These are phyloP conservation scores for Suillus bovinus DNA, from an alignment of 768 basidiomycete species.

Conservation along the genomic window DNA sequence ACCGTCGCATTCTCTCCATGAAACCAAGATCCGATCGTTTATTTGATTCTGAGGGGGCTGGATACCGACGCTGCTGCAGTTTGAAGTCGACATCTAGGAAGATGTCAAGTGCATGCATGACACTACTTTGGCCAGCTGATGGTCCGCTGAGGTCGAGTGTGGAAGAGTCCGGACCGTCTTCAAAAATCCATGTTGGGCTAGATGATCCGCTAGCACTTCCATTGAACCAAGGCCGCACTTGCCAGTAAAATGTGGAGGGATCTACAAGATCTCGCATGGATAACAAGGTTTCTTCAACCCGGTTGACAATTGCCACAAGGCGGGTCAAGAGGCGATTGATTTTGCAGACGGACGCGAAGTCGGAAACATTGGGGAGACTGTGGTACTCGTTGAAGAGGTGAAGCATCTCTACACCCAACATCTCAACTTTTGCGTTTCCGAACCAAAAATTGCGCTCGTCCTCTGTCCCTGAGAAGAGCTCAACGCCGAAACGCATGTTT, in stretches of 20 bases:
- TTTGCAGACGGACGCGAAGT: slow-evolving; percentile 62
- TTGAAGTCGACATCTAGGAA: slow-evolving; percentile 90
- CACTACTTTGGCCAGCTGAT: slow-evolving; percentile 90
- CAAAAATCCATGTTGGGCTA: slow-evolving; percentile 68
- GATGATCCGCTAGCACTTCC: slow-evolving; percentile 66
- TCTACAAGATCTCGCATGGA: slow-evolving; percentile 71
- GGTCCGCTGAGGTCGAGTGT: slow-evolving; percentile 79
- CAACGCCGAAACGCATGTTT: slow-evolving; percentile 69
- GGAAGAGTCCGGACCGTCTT: slow-evolving; percentile 64
- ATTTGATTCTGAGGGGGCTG: slow-evolving; percentile 64
- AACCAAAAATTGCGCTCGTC: slow-evolving; percentile 88
- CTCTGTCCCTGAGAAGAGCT: slow-evolving; percentile 81
- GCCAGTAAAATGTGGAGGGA: slow-evolving; percentile 87
- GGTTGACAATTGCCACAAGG: slow-evolving; percentile 68
- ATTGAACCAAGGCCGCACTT: slow-evolving; percentile 90
- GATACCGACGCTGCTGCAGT: slow-evolving; percentile 67
- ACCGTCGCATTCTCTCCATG: slow-evolving; percentile 90
- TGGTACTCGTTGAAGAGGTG: slow-evolving; percentile 86
- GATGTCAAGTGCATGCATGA: slow-evolving; percentile 85
- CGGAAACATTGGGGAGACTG: slow-evolving; percentile 66
- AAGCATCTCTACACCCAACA: slow-evolving; percentile 84
- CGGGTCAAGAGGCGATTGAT: slow-evolving; percentile 72
- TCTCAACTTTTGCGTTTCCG: slow-evolving; percentile 80
- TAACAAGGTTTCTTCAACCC: slow-evolving; percentile 69
- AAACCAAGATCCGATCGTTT: slow-evolving; percentile 72